phyloP scores from a whole-genome alignment of 2,329 filamentous ascomycete genomes.

The Hymenoscyphus infarciens region DNA sequence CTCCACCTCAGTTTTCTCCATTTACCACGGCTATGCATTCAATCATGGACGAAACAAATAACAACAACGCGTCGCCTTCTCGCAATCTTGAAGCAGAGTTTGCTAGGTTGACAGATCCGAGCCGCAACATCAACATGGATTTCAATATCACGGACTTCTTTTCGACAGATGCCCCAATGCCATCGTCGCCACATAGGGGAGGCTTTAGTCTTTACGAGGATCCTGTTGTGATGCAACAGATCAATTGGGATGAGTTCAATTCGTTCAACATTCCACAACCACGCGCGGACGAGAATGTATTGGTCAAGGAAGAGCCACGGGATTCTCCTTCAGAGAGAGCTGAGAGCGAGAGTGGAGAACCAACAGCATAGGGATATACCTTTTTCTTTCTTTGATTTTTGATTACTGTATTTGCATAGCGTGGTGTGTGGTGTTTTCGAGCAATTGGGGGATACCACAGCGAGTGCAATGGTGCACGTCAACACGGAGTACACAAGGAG shows the following conservation, averaged over 20 bases:
- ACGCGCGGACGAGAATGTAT: conserved; percentile 11
- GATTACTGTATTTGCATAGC: conserved; percentile 27
- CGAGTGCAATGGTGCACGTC: conserved; percentile 1
- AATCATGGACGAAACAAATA: conserved; percentile 33
- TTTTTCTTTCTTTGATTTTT: conserved; percentile 8
- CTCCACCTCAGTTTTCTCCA: conserved; percentile 28
- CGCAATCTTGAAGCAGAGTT: conserved; percentile 34
- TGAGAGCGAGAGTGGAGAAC: conserved; percentile 9
- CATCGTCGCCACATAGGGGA: conserved; percentile 41
- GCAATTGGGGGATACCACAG: conserved; percentile 10
- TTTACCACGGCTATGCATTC: conserved; percentile 36
- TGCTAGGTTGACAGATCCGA: conserved; percentile 34
- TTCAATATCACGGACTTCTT: conserved; percentile 41
- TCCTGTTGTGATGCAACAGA: conserved; percentile 23
- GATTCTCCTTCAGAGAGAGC: conserved; percentile 18
- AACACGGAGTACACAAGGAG: conserved; percentile 4
- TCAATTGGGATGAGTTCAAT: conserved; percentile 31
- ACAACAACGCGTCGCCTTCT: conserved; percentile 29
- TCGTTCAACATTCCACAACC: conserved; percentile 10
- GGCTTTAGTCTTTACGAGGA: conserved; percentile 37
- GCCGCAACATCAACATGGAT: conserved; percentile 21
- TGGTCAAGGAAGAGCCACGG: conserved; percentile 26
- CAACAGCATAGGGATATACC: conserved; percentile 5
- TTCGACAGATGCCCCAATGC: conserved; percentile 43
- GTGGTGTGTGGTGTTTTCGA: conserved; percentile 17